phyloP scores from a whole-genome alignment of 164 flowering plant genomes.

The Liquidambar formosana region DNA sequence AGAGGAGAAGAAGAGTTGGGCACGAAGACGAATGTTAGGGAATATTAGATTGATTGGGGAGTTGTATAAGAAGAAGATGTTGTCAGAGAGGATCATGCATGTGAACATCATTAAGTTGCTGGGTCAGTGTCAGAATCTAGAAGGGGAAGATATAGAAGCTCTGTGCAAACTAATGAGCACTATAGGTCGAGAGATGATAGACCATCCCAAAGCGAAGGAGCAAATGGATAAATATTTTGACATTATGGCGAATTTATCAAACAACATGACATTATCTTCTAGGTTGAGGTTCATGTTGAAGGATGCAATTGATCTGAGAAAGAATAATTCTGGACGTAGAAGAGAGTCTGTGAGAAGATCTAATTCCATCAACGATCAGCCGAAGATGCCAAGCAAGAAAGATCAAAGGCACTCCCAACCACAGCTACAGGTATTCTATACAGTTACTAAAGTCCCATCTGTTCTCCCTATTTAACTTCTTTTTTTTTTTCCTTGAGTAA shows the following conservation, averaged over 20 bases:
- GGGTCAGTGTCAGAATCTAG: conserved; percentile 63
- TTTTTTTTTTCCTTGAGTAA: not conserved
- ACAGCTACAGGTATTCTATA: conserved; percentile 50
- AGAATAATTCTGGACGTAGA: conserved; percentile 27
- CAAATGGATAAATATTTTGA: conserved; percentile 88
- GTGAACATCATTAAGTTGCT: conserved; percentile 70
- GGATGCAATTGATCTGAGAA: conserved; percentile 91
- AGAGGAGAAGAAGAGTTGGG: conserved; percentile 67
- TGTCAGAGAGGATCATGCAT: conserved; percentile 89
- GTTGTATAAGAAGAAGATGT: conserved; percentile 80
- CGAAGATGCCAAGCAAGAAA: conserved; percentile 36
- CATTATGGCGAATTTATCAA: conserved; percentile 59
- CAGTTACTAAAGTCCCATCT: not conserved
- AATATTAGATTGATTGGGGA: conserved; percentile 87
- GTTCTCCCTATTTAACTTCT: not conserved
- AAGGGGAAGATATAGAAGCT: conserved; percentile 90
- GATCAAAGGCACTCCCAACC: conserved; percentile 36
- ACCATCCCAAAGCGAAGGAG: conserved; percentile 76
- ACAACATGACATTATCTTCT: conserved; percentile 75
- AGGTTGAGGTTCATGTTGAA: conserved; percentile 93
- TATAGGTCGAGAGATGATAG: conserved; percentile 93
- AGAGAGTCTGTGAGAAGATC: conserved; percentile 44
- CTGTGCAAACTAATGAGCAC: conserved; percentile 96
- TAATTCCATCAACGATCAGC: conserved; percentile 52
- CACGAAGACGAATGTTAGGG: conserved; percentile 81